A percentile compares a stretch with the other conserved stretches of the same genome.
These are phyloP conservation scores for Neonectria hederae DNA, from an alignment of 2,329 filamentous ascomycete species.

Conservation along the genomic window DNA sequence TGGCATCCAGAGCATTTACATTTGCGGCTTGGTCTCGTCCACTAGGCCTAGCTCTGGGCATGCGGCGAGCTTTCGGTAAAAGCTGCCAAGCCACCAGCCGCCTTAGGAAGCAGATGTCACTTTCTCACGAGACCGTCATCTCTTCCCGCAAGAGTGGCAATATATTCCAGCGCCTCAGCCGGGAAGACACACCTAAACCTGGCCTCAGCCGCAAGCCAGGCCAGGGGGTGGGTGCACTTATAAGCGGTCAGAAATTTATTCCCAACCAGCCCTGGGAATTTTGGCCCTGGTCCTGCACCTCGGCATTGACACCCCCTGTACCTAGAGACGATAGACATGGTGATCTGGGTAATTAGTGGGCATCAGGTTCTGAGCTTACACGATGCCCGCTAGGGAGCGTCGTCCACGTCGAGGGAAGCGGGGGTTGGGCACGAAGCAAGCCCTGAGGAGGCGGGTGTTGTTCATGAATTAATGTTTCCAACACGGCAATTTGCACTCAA, in stretches of 20 bases:
- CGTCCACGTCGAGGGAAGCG: neutral
- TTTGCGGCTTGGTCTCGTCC: neutral
- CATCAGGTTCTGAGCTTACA: neutral
- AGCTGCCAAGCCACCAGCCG: neutral
- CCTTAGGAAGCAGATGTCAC: neutral
- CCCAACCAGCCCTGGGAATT: neutral
- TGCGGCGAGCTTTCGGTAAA: neutral
- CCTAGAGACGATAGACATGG: neutral
- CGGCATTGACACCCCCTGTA: conserved; percentile 10
- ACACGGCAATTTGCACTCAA: neutral
- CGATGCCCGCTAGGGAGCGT: conserved; percentile 6
- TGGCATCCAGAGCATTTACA: neutral
- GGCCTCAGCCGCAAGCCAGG: conserved; percentile 8
- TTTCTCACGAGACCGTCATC: neutral
- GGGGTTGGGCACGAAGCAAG: neutral
- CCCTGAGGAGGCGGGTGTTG: conserved; percentile 3
- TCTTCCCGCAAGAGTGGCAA: neutral
- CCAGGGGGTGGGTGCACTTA: neutral
- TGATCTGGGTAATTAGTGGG: neutral
- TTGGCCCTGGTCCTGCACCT: neutral
- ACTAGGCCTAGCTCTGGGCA: neutral
- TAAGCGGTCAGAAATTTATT: conserved; percentile 14
- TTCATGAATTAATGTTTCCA: conserved; percentile 1
- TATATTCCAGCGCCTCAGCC: neutral
- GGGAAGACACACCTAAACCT: neutral